Percentiles rank a stretch among this genome's conserved stretches.
Conservation (phyloP, 331 rosid species). For the Acacia concinna region DNA sequence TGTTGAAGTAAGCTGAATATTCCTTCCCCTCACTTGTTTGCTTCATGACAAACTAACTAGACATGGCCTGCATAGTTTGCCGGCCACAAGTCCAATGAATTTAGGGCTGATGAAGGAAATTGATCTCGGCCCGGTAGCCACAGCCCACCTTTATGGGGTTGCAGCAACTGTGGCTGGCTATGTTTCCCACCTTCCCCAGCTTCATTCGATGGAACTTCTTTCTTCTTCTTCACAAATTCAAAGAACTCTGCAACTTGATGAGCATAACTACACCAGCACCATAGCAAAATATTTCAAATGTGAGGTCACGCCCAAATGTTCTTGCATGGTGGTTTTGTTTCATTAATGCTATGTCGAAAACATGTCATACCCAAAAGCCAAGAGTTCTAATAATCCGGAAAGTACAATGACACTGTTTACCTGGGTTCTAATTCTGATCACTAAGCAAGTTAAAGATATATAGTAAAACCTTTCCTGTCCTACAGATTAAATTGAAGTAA, state of each 20-base stretch:
- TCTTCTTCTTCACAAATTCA: conserved; percentile 87
- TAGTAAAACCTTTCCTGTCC: neutral
- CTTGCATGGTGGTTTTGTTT: neutral
- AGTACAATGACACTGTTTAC: neutral
- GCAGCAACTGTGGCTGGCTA: conserved; percentile 54
- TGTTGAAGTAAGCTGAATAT: neutral
- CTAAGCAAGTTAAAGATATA: neutral
- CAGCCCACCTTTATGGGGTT: conserved; percentile 61
- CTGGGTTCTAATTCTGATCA: neutral
- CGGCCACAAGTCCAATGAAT: conserved; percentile 65
- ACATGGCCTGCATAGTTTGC: conserved; percentile 67
- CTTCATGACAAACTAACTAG: conserved; percentile 43
- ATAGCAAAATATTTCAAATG: conserved; percentile 1
- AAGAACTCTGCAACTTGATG: conserved; percentile 94
- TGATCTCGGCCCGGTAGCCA: conserved; percentile 74
- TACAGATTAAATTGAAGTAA: neutral
- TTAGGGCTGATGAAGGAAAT: conserved; percentile 60
- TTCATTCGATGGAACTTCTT: conserved; percentile 48
- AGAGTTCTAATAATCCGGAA: neutral
- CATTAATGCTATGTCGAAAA: neutral
- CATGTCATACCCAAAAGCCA: neutral
- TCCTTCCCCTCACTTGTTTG: neutral
- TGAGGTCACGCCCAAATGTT: neutral
- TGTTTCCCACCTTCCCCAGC: conserved; percentile 43
- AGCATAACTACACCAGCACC: conserved; percentile 72